These are phyloP conservation scores for Fragaria vesca DNA, from an alignment of 306 rosid species.

Conservation along the genomic window DNA sequence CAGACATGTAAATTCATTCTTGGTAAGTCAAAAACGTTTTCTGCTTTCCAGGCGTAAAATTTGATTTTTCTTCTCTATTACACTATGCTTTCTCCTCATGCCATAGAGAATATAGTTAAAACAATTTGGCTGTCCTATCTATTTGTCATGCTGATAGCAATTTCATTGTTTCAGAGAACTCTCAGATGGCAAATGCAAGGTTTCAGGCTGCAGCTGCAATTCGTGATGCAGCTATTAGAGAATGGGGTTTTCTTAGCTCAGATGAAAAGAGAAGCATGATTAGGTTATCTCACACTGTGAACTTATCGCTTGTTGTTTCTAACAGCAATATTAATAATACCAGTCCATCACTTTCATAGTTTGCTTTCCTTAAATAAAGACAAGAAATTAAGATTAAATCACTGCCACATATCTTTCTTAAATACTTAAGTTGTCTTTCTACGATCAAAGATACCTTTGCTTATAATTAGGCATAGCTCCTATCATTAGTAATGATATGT, in stretches of 20 bases:
- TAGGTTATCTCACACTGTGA: slow-evolving; percentile 42
- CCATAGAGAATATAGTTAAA: not conserved
- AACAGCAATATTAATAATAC: not conserved
- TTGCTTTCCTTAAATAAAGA: not conserved
- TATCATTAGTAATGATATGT: not conserved
- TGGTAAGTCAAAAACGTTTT: slow-evolving; percentile 45
- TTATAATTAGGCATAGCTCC: not conserved
- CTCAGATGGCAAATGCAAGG: slow-evolving; percentile 74
- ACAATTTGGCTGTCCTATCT: not conserved
- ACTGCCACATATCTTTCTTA: not conserved
- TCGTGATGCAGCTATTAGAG: slow-evolving; percentile 89
- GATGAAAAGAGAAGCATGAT: slow-evolving; percentile 77
- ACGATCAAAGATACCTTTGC: not conserved
- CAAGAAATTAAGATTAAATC: not conserved
- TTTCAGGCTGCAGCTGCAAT: slow-evolving; percentile 95
- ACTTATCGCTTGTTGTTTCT: not conserved
- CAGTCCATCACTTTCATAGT: not conserved
- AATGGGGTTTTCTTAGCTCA: slow-evolving; percentile 74
- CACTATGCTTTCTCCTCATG: not conserved
- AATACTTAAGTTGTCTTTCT: not conserved
- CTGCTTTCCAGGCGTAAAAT: slow-evolving; percentile 5
- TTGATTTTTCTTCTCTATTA: not conserved
- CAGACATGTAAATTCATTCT: slow-evolving; percentile 85
- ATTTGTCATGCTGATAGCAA: slow-evolving; percentile 28
- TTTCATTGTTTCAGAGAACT: slow-evolving; percentile 62